These are phyloP conservation scores for Dryadomyces quercivorus DNA, from an alignment of 2,329 filamentous ascomycete species.

Conservation along the genomic window DNA sequence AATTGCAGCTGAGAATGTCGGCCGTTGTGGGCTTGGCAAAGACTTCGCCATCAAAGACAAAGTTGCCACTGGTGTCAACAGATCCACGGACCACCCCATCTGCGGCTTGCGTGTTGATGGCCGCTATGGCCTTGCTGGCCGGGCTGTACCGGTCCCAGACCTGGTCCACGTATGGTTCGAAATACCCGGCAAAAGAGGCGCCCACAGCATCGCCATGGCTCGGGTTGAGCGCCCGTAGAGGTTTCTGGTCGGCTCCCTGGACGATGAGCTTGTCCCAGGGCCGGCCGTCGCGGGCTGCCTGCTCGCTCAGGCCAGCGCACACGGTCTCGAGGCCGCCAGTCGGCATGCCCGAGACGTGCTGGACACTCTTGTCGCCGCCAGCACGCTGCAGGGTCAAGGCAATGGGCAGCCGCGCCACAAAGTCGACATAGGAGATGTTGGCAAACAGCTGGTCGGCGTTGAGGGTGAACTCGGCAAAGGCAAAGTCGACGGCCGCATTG, in stretches of 20 bases:
- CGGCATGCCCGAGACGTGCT: constrained; percentile 45
- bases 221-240: constrained; percentile 30
- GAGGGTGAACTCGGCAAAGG: constrained; percentile 50
- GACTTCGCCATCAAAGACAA: constrained; percentile 23
- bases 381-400: constrained; percentile 33
- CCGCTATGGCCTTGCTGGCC: not conserved
- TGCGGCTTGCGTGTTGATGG: constrained; percentile 52
- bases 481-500: constrained; percentile 39
- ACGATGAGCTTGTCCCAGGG: constrained; percentile 49
- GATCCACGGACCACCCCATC: constrained; percentile 39
- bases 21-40: constrained; percentile 45
- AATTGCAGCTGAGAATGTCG: constrained; percentile 57
- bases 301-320: constrained; percentile 38
- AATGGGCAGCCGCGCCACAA: constrained; percentile 43
- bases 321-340: constrained; percentile 43
- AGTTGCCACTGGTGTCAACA: constrained; percentile 28
- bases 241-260: constrained; percentile 9
- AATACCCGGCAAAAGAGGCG: constrained; percentile 31
- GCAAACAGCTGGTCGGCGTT: constrained; percentile 44
- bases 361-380: constrained; percentile 22
- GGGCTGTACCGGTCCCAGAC: constrained; percentile 27
- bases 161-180: constrained; percentile 27
- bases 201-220: constrained; percentile 29
- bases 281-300: constrained; percentile 40
- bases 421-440: constrained; percentile 58